Evolutionary conservation across 148 eudicot species (phyloP), one percentile per base, ranked within the genome.

Genomic region (Silene latifolia): DNA sequence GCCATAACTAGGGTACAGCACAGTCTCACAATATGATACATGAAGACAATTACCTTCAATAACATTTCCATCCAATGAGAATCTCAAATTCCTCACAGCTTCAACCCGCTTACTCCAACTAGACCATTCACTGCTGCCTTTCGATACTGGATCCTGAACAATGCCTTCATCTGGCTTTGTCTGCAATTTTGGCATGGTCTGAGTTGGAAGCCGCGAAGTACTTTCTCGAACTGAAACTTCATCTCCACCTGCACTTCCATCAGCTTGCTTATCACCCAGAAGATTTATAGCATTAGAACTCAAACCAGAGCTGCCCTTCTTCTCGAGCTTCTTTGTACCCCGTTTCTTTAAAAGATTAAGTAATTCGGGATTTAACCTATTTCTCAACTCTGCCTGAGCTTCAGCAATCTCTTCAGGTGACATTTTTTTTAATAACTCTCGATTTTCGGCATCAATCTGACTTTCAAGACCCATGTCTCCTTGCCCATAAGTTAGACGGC

Each of bases 391-490:
- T 80, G 81, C 87, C 72, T 86, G 94, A 57, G 99, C 98, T 82
- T 92, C 98, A 64, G 90, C 88, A 83, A 95, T 88, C 80, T 92
- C 97, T 74, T 89, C 94, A 66, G 86, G 72, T 64, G 99, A 90
- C 99, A 95, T 92, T 56, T 65, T 78, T 65, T 82, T 82, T 69
- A 95, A 72, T 39, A 81, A 79, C 56, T 85, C 90, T 73, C 87
- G 88, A 82, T 92, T 95, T 82, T 95, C 99, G 74, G 86, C 86
- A 85, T 95, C 97, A 77, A 93, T 93, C 77, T 93, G 86, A 79
- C 86, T 79, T 81, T 85, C 89, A 67, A 95, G 82, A 82, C 86
- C 83, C 69, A 29, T 59, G 56, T 78, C 46, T n/a, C 80, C 80
- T 69, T 76, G 72, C 68, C 71, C 85, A 71, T 35, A 46, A 69